phyloP scores from a whole-genome alignment of 805 yeast genomes.

The Metschnikowia cubensis region DNA sequence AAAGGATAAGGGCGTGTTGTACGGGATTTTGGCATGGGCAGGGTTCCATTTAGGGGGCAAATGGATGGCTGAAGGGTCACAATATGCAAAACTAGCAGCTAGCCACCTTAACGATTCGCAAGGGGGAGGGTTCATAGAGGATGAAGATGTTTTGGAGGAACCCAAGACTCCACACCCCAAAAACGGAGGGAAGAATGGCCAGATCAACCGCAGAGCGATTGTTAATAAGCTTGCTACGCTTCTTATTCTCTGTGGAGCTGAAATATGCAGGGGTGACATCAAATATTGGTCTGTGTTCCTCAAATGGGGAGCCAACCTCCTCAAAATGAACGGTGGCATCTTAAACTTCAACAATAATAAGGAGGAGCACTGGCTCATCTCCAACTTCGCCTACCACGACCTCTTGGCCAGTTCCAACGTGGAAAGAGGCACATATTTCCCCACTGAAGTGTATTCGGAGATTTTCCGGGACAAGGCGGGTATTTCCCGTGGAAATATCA shows the following conservation, averaged over 20 bases:
- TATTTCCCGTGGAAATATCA: slow-evolving; percentile 43
- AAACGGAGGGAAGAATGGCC: not conserved
- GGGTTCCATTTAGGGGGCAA: slow-evolving; percentile 47
- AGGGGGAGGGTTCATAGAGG: not conserved
- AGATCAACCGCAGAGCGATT: slow-evolving; percentile 28
- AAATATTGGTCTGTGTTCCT: slow-evolving; percentile 68
- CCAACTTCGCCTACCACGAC: slow-evolving; percentile 80
- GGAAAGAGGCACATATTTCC: slow-evolving; percentile 63
- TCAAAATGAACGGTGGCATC: slow-evolving; percentile 61
- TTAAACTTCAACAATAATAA: slow-evolving; percentile 48
- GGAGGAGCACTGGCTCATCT: slow-evolving; percentile 67
- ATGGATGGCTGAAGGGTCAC: slow-evolving; percentile 46
- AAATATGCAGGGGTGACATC: slow-evolving; percentile 80
- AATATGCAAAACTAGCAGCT: slow-evolving; percentile 46
- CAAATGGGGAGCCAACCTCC: slow-evolving; percentile 60
- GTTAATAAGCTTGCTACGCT: slow-evolving; percentile 57
- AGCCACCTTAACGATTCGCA: slow-evolving; percentile 29
- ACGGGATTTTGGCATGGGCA: slow-evolving; percentile 53
- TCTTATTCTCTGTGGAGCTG: slow-evolving; percentile 70
- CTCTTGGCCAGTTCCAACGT: slow-evolving; percentile 59
- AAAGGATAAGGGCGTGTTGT: slow-evolving; percentile 46
- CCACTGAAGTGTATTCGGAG: slow-evolving; percentile 54
- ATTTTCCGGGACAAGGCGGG: slow-evolving; percentile 40
- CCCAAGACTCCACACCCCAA: not conserved
- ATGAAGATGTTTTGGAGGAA: not conserved